A percentile compares a stretch with the other conserved stretches of the same genome.
These are phyloP conservation scores for Endothia cerciana DNA, from an alignment of 2,329 filamentous ascomycete species.

Conservation along the genomic window DNA sequence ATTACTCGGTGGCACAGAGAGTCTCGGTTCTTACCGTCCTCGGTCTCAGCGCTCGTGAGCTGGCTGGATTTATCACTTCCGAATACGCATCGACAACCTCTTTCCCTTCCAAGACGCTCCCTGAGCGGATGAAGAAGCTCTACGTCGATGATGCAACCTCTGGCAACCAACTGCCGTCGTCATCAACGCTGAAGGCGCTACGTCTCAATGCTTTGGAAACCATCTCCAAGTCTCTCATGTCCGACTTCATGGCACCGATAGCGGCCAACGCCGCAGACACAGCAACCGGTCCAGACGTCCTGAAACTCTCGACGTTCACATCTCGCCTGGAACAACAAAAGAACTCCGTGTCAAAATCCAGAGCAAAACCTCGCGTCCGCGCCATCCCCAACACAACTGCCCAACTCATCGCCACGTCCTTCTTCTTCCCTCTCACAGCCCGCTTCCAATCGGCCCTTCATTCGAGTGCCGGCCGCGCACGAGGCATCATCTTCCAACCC, in stretches of 20 bases:
- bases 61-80: slow-evolving; percentile 74
- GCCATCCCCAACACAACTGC: slow-evolving; percentile 78
- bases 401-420: slow-evolving; percentile 71
- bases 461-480: slow-evolving; percentile 43
- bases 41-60: slow-evolving; percentile 79
- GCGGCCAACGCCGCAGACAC: slow-evolving; percentile 81
- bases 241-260: slow-evolving; percentile 77
- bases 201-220: slow-evolving; percentile 65
- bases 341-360: slow-evolving; percentile 43
- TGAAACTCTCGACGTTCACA: slow-evolving; percentile 90
- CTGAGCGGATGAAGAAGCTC: slow-evolving; percentile 71
- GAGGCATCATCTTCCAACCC: slow-evolving; percentile 71
- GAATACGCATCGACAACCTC: slow-evolving; percentile 52
- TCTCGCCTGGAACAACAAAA: slow-evolving; percentile 70
- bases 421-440: slow-evolving; percentile 86
- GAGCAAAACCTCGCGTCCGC: slow-evolving; percentile 46
- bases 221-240: slow-evolving; percentile 70
- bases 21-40: slow-evolving; percentile 80
- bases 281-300: slow-evolving; percentile 75
- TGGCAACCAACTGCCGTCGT: slow-evolving; percentile 31
- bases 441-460: slow-evolving; percentile 72
- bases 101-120: slow-evolving; percentile 83
- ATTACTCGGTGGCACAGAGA: slow-evolving; percentile 86
- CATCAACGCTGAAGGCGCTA: slow-evolving; percentile 53
- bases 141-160: slow-evolving; percentile 54